Percentiles rank a stretch among this genome's conserved stretches.
Conservation (phyloP, 495 filamentous ascomycete species). For the Penicillium steckii region DNA sequence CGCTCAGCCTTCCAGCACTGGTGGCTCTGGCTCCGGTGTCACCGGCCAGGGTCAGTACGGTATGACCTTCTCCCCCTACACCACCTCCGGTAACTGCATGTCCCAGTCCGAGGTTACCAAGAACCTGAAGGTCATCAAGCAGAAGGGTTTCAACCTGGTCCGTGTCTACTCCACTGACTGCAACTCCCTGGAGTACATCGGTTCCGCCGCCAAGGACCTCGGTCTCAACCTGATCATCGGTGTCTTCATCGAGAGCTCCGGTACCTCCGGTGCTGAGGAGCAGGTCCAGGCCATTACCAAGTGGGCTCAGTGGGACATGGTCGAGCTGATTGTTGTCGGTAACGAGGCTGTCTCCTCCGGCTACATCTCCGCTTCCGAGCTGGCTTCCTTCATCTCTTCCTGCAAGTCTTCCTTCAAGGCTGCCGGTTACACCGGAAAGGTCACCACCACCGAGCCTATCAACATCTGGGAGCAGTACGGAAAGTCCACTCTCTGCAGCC, state of each 20-base stretch:
- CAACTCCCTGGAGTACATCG: slow-evolving; percentile 71
- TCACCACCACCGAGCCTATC: slow-evolving; percentile 86
- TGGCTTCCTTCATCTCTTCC: slow-evolving; percentile 65
- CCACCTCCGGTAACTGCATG: slow-evolving; percentile 64
- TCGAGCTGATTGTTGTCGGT: slow-evolving; percentile 79
- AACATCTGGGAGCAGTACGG: slow-evolving; percentile 61
- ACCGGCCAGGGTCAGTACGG: slow-evolving; percentile 65
- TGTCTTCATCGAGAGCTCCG: slow-evolving; percentile 71
- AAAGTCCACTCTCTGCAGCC: slow-evolving; percentile 57
- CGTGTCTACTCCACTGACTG: slow-evolving; percentile 95
- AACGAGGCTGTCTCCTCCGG: slow-evolving; percentile 84
- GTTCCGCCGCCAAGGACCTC: slow-evolving; percentile 56
- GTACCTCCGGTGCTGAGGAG: slow-evolving; percentile 55
- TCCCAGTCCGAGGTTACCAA: slow-evolving; percentile 50
- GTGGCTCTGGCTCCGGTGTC: slow-evolving; percentile 13
- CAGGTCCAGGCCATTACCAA: slow-evolving; percentile 70
- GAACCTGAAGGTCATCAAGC: slow-evolving; percentile 68
- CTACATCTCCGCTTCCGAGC: slow-evolving; percentile 56
- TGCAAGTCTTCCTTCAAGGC: slow-evolving; percentile 45
- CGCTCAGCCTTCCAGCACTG: slow-evolving; percentile 14
- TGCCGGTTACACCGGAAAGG: slow-evolving; percentile 69
- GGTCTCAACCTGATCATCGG: slow-evolving; percentile 80
- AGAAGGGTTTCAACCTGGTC: slow-evolving; percentile 73
- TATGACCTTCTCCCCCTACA: slow-evolving; percentile 92
- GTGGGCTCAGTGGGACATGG: slow-evolving; percentile 74